Evolutionary conservation across 2,329 filamentous ascomycete species (phyloP).

Genomic region (Coleophoma eucalyptorum): DNA sequence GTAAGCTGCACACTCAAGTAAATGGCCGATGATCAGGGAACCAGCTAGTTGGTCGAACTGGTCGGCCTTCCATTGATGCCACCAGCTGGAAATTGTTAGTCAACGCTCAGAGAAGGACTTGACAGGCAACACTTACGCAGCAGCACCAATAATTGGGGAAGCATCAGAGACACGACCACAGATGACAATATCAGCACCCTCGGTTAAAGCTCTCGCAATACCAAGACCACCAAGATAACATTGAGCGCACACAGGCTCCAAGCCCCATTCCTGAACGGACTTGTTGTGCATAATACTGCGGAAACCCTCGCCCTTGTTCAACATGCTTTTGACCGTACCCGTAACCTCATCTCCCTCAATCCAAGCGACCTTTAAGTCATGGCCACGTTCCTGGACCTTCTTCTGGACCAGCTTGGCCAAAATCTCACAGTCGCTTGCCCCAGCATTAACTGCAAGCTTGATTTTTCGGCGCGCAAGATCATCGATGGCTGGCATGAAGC

Average conservation of each 20-base stretch:
- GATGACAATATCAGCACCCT: conserved; percentile 37
- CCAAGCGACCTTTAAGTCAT: conserved; percentile 35
- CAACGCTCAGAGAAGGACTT: neutral
- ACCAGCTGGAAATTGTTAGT: conserved; percentile 24
- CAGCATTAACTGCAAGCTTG: conserved; percentile 48
- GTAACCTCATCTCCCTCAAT: conserved; percentile 39
- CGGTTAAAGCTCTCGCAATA: conserved; percentile 32
- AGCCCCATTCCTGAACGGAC: conserved; percentile 13
- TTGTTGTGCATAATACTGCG: conserved; percentile 26
- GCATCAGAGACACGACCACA: conserved; percentile 38
- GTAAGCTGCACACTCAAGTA: conserved; percentile 22
- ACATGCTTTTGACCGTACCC: conserved; percentile 26
- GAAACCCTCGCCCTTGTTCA: conserved; percentile 29
- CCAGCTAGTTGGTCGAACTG: conserved; percentile 33
- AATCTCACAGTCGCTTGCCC: conserved; percentile 43
- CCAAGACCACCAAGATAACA: conserved; percentile 31
- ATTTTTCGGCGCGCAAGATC: conserved; percentile 41
- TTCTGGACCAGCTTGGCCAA: conserved; percentile 27
- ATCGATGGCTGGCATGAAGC: conserved; percentile 26
- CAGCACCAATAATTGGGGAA: conserved; percentile 34
- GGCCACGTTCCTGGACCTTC: neutral
- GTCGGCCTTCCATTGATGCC: conserved; percentile 31
- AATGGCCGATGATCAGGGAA: conserved; percentile 24
- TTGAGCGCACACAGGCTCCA: conserved; percentile 16
- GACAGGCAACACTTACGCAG: conserved; percentile 11